Evolutionary conservation across 257 asterid genomes (phyloP), one percentile per base, ranked within the genome.

Genomic region (Knoxia roxburghii): DNA sequence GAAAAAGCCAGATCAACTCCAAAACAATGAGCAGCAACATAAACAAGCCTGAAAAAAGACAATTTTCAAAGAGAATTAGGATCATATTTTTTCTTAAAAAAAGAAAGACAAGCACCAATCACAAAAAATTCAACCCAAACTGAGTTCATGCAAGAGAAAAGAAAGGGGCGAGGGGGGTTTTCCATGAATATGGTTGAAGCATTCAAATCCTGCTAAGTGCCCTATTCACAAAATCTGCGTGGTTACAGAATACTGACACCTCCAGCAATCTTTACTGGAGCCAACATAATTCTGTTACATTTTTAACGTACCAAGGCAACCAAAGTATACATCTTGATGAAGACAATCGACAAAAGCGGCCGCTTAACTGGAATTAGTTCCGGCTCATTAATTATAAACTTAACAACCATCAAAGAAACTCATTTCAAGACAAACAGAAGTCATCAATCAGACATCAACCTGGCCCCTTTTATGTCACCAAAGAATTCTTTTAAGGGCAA

Each of bases 11-110:
- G 72, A 65, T 67, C 32, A 29, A 59, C 35, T 6, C 6, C 50
- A 53, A 59, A n/a, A 29, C 29, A 27, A 66, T 17, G 7, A 43
- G 37, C 40, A 13, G 40, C 67, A 53, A 64, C 64, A 46, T 39
- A 49, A 35, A 56, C 57, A 66, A 45, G 49, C 68, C 74, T 67
- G 72, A 62, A 43, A 33, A 46, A 23, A 27, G 40, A 48, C 13
- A 45, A 69, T 58, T 53, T 21, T 11, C 57, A 21, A 59, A 33
- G 12, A 55, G 39, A 71, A 23, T 52, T 11, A 61, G n/a, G 26
- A 64, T 43, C 32, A 68, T 46, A 17, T 39, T 40, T 50, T 10
- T 43, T 29, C 12, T 1, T 4, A 27, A 37, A 55, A 32, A 10
- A 68, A 53, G 9, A 37, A 37, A 37, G n/a, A n/a, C n/a, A n/a